Evolutionary conservation across 257 asterid species (phyloP).

Genomic region (Craterostigma plantagineum): DNA sequence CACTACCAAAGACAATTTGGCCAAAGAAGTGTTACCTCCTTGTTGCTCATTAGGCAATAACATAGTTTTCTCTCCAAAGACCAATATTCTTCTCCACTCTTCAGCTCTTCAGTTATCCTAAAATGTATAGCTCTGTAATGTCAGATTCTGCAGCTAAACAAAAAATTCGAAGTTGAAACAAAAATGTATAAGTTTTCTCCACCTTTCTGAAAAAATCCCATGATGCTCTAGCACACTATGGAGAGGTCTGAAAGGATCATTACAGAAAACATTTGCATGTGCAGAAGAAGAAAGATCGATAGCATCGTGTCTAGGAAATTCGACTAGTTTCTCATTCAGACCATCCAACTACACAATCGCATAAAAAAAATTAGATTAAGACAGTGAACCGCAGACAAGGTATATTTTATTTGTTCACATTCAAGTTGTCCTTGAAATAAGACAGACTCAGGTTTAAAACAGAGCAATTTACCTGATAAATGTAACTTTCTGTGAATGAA

Average conservation of each 20-base stretch:
- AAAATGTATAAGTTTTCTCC: slow-evolving; percentile 6
- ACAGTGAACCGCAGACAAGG: neutral
- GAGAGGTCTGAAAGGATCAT: slow-evolving; percentile 65
- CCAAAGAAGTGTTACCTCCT: slow-evolving; percentile 28
- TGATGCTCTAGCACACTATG: slow-evolving; percentile 28
- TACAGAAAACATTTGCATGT: slow-evolving; percentile 15
- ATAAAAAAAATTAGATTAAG: slow-evolving; percentile 11
- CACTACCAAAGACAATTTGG: neutral
- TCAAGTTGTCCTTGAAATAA: neutral
- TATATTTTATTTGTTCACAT: neutral
- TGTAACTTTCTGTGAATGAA: slow-evolving; percentile 77
- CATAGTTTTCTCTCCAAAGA: slow-evolving; percentile 82
- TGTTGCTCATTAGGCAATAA: slow-evolving; percentile 27
- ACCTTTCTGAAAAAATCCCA: slow-evolving; percentile 69
- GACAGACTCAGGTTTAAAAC: neutral
- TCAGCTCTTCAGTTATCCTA: slow-evolving; percentile 69
- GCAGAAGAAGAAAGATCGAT: no score
- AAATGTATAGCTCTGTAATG: no score
- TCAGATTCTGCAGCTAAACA: no score
- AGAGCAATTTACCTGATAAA: slow-evolving; percentile 54
- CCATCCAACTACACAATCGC: slow-evolving; percentile 55
- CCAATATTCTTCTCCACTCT: slow-evolving; percentile 74
- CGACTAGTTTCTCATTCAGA: slow-evolving; percentile 52
- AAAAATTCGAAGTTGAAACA: slow-evolving; percentile 3
- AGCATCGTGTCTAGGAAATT: slow-evolving; percentile 13